A percentile compares a stretch with the other conserved stretches of the same genome.
These are phyloP conservation scores for Talaromyces verruculosus DNA, from an alignment of 2,329 filamentous ascomycete species.

Conservation along the genomic window DNA sequence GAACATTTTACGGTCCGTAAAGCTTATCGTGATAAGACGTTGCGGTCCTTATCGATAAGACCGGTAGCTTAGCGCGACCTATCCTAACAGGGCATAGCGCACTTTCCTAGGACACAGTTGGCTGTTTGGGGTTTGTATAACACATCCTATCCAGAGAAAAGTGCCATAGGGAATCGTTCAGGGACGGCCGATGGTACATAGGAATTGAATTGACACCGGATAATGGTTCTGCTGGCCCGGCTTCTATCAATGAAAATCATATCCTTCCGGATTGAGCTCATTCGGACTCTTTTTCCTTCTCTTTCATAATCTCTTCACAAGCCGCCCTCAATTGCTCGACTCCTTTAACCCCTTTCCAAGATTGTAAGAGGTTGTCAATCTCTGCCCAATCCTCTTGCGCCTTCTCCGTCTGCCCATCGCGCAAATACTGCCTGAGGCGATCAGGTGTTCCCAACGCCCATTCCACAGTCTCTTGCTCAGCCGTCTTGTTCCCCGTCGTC, in stretches of 20 bases:
- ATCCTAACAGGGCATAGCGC: neutral
- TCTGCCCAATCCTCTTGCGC: constrained; percentile 46
- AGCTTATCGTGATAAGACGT: constrained; percentile 5
- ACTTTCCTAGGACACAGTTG: neutral
- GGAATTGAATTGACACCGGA: neutral
- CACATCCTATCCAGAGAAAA: too few species aligned
- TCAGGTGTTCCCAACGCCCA: constrained; percentile 47
- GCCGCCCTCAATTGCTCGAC: constrained; percentile 41
- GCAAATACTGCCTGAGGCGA: constrained; percentile 39
- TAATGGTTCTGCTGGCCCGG: neutral
- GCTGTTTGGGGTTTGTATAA: neutral
- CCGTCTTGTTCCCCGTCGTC: constrained; percentile 25
- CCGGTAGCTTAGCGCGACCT: neutral
- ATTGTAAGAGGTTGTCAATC: constrained; percentile 39
- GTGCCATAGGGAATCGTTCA: neutral
- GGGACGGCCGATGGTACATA: neutral
- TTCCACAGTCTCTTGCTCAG: constrained; percentile 45
- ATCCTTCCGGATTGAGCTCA: neutral
- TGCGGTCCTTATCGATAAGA: constrained; percentile 1
- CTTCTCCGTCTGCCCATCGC: constrained; percentile 41
- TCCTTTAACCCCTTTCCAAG: constrained; percentile 47
- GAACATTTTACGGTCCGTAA: neutral
- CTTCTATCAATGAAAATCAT: neutral
- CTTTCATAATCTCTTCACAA: constrained; percentile 43
- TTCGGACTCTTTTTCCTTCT: constrained; percentile 22